A percentile compares a stretch with the other conserved stretches of the same genome.
These are phyloP conservation scores for Diospyros kaki DNA, from an alignment of 148 eudicot species.

Conservation along the genomic window DNA sequence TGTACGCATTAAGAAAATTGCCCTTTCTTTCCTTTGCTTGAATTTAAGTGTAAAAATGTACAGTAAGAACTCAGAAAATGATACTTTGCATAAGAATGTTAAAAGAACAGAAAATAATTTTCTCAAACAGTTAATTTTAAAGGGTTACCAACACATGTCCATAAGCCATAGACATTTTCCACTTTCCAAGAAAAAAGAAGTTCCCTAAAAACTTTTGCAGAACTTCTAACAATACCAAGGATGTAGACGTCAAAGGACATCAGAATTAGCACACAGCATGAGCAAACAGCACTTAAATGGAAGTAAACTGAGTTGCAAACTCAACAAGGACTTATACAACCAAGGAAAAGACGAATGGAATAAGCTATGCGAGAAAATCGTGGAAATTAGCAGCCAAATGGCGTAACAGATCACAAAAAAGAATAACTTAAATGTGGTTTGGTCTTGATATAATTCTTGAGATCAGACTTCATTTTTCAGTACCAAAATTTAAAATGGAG, in stretches of 20 bases:
- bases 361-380: constrained; percentile 9
- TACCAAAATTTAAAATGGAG: constrained; percentile 27
- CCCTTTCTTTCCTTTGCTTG: background rate
- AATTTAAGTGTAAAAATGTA: background rate
- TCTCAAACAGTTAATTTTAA: background rate
- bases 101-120: background rate
- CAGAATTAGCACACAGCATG: background rate
- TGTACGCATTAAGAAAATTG: background rate
- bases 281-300: no score
- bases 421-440: background rate
- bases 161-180: background rate
- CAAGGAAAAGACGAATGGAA: background rate
- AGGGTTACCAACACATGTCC: background rate
- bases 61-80: background rate
- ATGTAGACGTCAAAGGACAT: background rate
- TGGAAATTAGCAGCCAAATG: constrained; percentile 24
- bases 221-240: background rate
- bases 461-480: constrained; percentile 48
- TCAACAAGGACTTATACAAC: background rate
- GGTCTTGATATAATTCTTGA: background rate
- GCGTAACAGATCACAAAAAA: background rate
- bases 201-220: background rate
- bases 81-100: background rate
- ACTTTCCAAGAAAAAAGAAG: background rate
- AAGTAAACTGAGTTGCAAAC: background rate